Evolutionary conservation across 306 rosid genomes (phyloP).

Genomic region (Casuarina glauca): DNA sequence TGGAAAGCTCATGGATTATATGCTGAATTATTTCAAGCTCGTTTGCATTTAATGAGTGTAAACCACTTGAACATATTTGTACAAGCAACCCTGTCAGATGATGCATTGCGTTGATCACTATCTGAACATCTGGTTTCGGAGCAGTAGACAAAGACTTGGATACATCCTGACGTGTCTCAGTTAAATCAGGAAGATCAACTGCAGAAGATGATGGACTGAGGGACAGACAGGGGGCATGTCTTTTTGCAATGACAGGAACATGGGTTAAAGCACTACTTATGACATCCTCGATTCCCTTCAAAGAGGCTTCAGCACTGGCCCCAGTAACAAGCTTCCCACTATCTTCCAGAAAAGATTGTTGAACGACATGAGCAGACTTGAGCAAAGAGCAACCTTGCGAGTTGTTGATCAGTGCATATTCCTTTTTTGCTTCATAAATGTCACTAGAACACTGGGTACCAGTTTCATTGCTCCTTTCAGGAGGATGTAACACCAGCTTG

Average conservation of each 20-base stretch:
- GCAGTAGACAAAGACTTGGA: slow-evolving; percentile 44
- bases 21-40: slow-evolving; percentile 37
- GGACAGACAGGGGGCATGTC: slow-evolving; percentile 21
- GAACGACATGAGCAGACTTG: slow-evolving; percentile 25
- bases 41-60: slow-evolving; percentile 35
- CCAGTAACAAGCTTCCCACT: slow-evolving; percentile 21
- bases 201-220: slow-evolving; percentile 17
- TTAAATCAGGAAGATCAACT: slow-evolving; percentile 30
- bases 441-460: slow-evolving; percentile 34
- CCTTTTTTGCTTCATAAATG: slow-evolving; percentile 27
- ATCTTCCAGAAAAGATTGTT: slow-evolving; percentile 26
- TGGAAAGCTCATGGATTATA: slow-evolving; percentile 50
- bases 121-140: slow-evolving; percentile 42
- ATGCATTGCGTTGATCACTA: slow-evolving; percentile 45
- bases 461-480: slow-evolving; percentile 29
- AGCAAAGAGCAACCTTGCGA: slow-evolving; percentile 31
- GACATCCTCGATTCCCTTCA: slow-evolving; percentile 29
- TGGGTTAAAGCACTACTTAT: slow-evolving; percentile 18
- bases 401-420: slow-evolving; percentile 26
- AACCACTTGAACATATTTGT: slow-evolving; percentile 35
- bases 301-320: slow-evolving; percentile 22
- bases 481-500: slow-evolving; percentile 28
- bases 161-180: slow-evolving; percentile 35
- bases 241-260: slow-evolving; percentile 25
- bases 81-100: slow-evolving; percentile 59